phyloP scores from a whole-genome alignment of 2,329 filamentous ascomycete species.

The Plectosphaerella sp. region DNA sequence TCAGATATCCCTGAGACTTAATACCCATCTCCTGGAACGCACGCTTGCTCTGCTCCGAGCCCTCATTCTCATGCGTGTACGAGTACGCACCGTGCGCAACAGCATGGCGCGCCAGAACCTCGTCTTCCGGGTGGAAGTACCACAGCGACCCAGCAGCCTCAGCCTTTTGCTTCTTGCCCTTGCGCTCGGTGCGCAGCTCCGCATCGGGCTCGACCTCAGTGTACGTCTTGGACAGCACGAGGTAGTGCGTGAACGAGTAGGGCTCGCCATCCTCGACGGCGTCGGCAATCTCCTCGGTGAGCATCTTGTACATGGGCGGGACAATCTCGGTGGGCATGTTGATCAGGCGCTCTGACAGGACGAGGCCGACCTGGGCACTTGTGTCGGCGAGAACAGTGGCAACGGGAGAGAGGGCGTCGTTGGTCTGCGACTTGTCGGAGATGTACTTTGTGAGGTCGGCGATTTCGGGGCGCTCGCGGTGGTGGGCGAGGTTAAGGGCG shows the following conservation, averaged over 20 bases:
- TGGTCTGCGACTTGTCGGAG: slow-evolving; percentile 46
- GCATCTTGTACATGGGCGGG: slow-evolving; percentile 92
- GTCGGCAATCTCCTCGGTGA: slow-evolving; percentile 84
- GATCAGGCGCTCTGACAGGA: slow-evolving; percentile 90
- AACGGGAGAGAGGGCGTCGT: slow-evolving; percentile 45
- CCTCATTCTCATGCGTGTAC: slow-evolving; percentile 77
- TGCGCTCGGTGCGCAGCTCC: slow-evolving; percentile 61
- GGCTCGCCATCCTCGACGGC: slow-evolving; percentile 88
- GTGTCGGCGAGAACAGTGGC: slow-evolving; percentile 49
- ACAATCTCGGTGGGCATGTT: slow-evolving; percentile 94
- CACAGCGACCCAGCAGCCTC: slow-evolving; percentile 60
- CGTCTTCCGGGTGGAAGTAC: slow-evolving; percentile 96
- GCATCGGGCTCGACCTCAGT: slow-evolving; percentile 79
- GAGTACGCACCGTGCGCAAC: slow-evolving; percentile 65
- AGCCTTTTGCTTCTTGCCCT: slow-evolving; percentile 62
- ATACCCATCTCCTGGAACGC: slow-evolving; percentile 94
- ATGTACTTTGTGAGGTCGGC: slow-evolving; percentile 71
- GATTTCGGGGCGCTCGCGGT: slow-evolving; percentile 70
- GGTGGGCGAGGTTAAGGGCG: slow-evolving; percentile 75
- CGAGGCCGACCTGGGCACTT: slow-evolving; percentile 66
- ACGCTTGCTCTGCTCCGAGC: slow-evolving; percentile 82
- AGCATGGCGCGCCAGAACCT: slow-evolving; percentile 76
- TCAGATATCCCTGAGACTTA: slow-evolving; percentile 76
- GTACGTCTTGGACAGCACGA: slow-evolving; percentile 91
- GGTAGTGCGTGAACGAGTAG: slow-evolving; percentile 88